Evolutionary conservation across 2,329 filamentous ascomycete species (phyloP).

Genomic region (Beauveria bassiana): DNA sequence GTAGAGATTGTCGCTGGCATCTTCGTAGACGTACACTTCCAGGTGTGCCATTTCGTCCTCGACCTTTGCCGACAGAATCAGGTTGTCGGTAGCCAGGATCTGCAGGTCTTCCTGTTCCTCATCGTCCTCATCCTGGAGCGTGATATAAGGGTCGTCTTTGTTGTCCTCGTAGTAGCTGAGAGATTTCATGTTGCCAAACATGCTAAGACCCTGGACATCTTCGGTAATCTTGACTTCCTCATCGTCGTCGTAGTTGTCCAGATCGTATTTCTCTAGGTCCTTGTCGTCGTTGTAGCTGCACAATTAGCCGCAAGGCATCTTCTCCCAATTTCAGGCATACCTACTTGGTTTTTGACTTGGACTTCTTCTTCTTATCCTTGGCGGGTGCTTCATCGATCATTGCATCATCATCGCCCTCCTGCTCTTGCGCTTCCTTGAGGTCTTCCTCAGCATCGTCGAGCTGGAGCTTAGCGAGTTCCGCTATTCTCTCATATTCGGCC

Average conservation of each 20-base stretch:
- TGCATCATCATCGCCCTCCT: constrained; percentile 25
- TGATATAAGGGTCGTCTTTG: constrained; percentile 94
- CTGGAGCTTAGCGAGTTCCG: constrained; percentile 66
- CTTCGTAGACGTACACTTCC: constrained; percentile 96
- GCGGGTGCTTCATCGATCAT: constrained; percentile 27
- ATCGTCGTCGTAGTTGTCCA: constrained; percentile 89
- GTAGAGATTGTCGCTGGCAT: constrained; percentile 90
- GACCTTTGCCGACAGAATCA: constrained; percentile 85
- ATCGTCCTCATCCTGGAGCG: constrained; percentile 61
- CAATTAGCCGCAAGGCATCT: constrained; percentile 16
- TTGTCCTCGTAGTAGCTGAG: constrained; percentile 91
- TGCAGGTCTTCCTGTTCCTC: constrained; percentile 92
- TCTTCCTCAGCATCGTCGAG: constrained; percentile 89
- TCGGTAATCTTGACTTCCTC: constrained; percentile 37
- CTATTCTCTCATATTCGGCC: constrained; percentile 67
- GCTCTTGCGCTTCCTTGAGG: constrained; percentile 60
- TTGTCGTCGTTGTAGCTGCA: constrained; percentile 59
- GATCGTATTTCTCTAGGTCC: constrained; percentile 90
- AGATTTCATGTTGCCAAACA: constrained; percentile 93
- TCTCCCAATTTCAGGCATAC: background rate
- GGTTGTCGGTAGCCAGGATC: constrained; percentile 84
- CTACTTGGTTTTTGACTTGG: constrained; percentile 33
- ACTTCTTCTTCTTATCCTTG: constrained; percentile 17
- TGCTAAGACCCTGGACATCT: constrained; percentile 67
- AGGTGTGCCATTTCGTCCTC: constrained; percentile 96